Percentiles rank a stretch among this genome's conserved stretches.
These are phyloP conservation scores for Alliaria petiolata DNA, from an alignment of 345 rosid species.

Conservation along the genomic window DNA sequence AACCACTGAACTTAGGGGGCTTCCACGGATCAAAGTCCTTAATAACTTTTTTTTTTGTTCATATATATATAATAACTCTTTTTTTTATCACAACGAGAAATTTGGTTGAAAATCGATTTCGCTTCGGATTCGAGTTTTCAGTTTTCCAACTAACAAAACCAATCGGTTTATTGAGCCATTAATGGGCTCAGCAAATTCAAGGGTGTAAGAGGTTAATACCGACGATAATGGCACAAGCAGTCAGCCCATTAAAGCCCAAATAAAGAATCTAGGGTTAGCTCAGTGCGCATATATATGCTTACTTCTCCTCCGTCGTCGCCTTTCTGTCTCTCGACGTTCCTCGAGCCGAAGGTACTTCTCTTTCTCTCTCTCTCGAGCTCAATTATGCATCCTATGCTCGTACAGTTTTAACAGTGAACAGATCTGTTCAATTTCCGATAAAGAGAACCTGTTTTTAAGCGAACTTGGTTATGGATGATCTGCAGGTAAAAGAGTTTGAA, in stretches of 20 bases:
- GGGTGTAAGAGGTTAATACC: too few species aligned
- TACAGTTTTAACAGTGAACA: background rate
- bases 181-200: background rate
- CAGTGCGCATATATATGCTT: conserved; percentile 20
- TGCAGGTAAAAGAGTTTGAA: conserved; percentile 20
- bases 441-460: background rate
- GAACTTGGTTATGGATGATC: background rate
- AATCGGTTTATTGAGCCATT: background rate
- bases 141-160: too few species aligned
- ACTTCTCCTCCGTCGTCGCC: background rate
- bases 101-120: background rate
- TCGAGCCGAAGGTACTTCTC: conserved; percentile 13
- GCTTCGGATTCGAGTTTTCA: too few species aligned
- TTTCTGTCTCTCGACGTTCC: conserved; percentile 24
- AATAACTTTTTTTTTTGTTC: background rate
- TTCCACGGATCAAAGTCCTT: too few species aligned
- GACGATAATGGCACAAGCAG: background rate
- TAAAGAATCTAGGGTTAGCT: conserved; percentile 6
- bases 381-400: background rate
- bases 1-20: too few species aligned
- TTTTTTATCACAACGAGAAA: background rate
- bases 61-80: background rate
- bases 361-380: background rate
- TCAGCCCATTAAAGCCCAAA: conserved; percentile 15
- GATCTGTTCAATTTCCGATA: conserved; percentile 8